A percentile compares a stretch with the other conserved stretches of the same genome.
phyloP scores from a whole-genome alignment of 768 basidiomycete species.

The Mycena epipterygia region DNA sequence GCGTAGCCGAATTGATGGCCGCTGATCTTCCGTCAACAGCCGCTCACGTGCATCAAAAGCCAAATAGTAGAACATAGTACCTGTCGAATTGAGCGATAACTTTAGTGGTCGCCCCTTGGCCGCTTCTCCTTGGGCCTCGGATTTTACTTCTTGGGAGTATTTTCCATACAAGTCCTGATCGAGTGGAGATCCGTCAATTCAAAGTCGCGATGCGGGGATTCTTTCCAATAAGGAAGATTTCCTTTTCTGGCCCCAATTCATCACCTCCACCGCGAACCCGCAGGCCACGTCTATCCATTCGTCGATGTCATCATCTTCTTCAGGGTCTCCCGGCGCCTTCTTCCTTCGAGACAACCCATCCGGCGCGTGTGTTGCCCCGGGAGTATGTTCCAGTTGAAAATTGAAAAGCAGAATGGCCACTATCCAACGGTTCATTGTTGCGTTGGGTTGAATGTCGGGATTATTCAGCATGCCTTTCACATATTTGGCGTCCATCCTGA shows the following conservation, averaged over 20 bases:
- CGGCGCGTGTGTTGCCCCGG: not conserved
- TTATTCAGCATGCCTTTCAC: slow-evolving; percentile 2
- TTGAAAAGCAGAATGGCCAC: not conserved
- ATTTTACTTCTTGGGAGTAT: too few relatives aligned
- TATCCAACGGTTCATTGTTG: not conserved
- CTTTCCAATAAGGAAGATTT: too few relatives aligned
- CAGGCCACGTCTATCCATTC: not conserved
- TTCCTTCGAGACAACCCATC: not conserved
- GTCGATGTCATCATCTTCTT: not conserved
- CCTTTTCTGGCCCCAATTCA: not conserved
- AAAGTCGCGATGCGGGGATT: too few relatives aligned
- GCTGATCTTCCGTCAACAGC: too few relatives aligned
- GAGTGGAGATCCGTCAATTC: too few relatives aligned
- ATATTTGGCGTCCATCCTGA: not conserved
- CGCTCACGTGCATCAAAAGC: too few relatives aligned
- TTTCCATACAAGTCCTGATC: too few relatives aligned
- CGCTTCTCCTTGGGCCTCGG: too few relatives aligned
- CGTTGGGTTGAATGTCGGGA: slow-evolving; percentile 6
- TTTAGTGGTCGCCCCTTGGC: too few relatives aligned
- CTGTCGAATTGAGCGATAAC: too few relatives aligned
- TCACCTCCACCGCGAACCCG: not conserved
- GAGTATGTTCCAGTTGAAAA: not conserved
- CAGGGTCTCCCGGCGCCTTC: not conserved
- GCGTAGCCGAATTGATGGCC: too few relatives aligned
- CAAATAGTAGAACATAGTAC: too few relatives aligned